phyloP scores from a whole-genome alignment of 305 asterid species.

The Nicotiana rustica region DNA sequence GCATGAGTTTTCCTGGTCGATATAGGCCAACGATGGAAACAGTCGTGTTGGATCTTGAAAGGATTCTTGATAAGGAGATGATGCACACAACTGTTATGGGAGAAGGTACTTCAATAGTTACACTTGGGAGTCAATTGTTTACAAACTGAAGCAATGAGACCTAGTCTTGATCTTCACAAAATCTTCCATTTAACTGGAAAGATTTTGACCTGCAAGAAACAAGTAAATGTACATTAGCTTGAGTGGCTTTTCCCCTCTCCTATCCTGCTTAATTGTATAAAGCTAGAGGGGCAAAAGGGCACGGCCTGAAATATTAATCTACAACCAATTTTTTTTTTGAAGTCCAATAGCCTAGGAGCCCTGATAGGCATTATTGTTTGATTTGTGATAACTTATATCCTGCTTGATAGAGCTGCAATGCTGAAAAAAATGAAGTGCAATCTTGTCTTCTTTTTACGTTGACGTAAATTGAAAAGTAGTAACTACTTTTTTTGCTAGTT shows the following conservation, averaged over 20 bases:
- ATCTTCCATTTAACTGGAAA: not conserved
- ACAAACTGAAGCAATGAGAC: conserved; percentile 43
- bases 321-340: not conserved
- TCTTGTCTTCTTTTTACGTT: too few relatives aligned
- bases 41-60: conserved; percentile 61
- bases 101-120: conserved; percentile 64
- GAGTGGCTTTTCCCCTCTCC: not conserved
- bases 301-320: not conserved
- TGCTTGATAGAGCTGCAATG: not conserved
- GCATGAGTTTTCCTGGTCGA: conserved; percentile 61
- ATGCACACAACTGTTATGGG: conserved; percentile 67
- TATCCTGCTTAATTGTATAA: conserved; percentile 22
- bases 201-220: not conserved
- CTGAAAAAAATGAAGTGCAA: conserved; percentile 4
- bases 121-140: conserved; percentile 75
- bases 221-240: conserved; percentile 21
- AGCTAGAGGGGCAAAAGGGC: not conserved
- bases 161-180: not conserved
- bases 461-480: too few relatives aligned
- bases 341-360: not conserved
- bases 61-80: conserved; percentile 64
- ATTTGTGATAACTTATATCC: not conserved
- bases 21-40: conserved; percentile 64
- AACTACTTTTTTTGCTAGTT: too few relatives aligned
- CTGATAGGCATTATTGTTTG: not conserved